Evolutionary conservation across 2,329 filamentous ascomycete species (phyloP), one percentile per base, ranked within the genome.

Genomic region (Trichoderma sp.): DNA sequence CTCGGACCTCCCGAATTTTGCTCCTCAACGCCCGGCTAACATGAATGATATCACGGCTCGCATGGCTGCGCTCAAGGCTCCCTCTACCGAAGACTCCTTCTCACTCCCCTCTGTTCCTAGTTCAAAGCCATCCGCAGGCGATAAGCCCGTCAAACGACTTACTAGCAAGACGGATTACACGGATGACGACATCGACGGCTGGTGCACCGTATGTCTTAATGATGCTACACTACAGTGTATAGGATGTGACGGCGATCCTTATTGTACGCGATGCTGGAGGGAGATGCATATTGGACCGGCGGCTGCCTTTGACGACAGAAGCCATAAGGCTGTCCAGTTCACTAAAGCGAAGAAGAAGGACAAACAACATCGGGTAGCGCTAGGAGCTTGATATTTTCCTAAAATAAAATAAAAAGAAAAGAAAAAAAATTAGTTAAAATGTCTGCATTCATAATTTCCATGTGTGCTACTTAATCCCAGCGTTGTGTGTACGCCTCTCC

Each of bases 161-260:
- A 81, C 81, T 18, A 84, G 82, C 71, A 83, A 81, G 59, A 84
- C 82, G 3, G 85, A 85, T 65, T 91, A 88, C 80, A 90, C 91
- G 0, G 92, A 95, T 79, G 92, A 93, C 41, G 93, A 96, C 79
- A 88, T 92, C 77, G 91, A 92, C 59, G 90, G 88, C 1, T 97
- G 94, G 94, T 97, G 95, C 82, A 89, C 92, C 38, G 95, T 97
- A 11, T 97, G 95, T 81, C 91, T 93, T 64, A 93, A 95, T 75
- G 93, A 97, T 80, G 94, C 93, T 0, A 91, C 91, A 3, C 84
- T 97, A 33, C 88, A 88, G 75, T 97, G 95, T 81, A 81, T 91
- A 0, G 94, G 92, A 3, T 97, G 95, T 79, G 91, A 91, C 45
- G 84, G 85, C 33, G 91, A 95, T 78, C 86, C 94, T 56, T 97